A percentile compares a stretch with the other conserved stretches of the same genome.
Conservation (phyloP, 257 asterid genomes). For the Salvia miltiorrhiza region DNA sequence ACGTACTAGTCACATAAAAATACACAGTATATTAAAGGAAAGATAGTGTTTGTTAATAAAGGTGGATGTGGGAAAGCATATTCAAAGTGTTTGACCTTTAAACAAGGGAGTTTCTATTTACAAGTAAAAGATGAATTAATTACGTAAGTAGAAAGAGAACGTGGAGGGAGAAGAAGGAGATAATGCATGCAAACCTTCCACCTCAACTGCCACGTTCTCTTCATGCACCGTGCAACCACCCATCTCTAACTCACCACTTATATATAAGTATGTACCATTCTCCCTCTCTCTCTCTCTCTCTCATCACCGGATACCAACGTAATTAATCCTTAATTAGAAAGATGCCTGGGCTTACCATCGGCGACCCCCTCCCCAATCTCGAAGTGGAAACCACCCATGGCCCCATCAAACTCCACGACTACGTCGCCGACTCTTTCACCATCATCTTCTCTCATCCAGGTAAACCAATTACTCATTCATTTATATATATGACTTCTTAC, state of each 20-base stretch:
- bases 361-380: conserved; percentile 71
- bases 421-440: conserved; percentile 47
- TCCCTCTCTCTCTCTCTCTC: background rate
- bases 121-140: too few relatives aligned
- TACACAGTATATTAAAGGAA: too few relatives aligned
- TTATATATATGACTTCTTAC: too few relatives aligned
- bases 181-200: conserved; percentile 33
- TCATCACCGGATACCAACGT: too few relatives aligned
- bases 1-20: too few relatives aligned
- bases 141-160: conserved; percentile 1
- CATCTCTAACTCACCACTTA: too few relatives aligned
- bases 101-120: too few relatives aligned
- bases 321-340: too few relatives aligned
- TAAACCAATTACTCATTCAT: background rate
- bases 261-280: too few relatives aligned
- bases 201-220: conserved; percentile 37
- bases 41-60: too few relatives aligned
- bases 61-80: too few relatives aligned
- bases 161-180: conserved; percentile 32
- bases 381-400: conserved; percentile 84
- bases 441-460: conserved; percentile 90
- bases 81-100: too few relatives aligned
- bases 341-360: conserved; percentile 89
- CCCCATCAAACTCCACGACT: conserved; percentile 67
- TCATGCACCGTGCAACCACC: conserved; percentile 31